phyloP scores from a whole-genome alignment of 768 basidiomycete genomes.

The Tremella mesenterica region DNA sequence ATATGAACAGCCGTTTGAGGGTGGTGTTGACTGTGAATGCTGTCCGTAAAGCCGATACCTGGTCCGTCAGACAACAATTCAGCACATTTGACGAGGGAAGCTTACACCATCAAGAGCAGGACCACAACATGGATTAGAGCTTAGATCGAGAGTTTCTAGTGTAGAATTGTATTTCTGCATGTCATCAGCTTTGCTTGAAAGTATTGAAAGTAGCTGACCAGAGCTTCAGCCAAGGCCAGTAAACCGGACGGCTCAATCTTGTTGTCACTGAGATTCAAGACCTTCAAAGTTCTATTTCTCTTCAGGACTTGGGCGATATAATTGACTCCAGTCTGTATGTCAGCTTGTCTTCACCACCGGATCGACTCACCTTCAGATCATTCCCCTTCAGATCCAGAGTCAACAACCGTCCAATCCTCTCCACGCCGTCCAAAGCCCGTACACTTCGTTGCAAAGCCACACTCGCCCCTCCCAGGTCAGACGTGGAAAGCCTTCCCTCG shows the following conservation, averaged over 20 bases:
- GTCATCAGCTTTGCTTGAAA: background rate
- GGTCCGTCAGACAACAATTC: background rate
- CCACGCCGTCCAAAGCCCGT: constrained; percentile 75
- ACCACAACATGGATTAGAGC: constrained; percentile 86
- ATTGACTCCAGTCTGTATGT: constrained; percentile 58
- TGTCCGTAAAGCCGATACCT: constrained; percentile 63
- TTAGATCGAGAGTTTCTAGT: constrained; percentile 87
- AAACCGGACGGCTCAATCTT: constrained; percentile 77
- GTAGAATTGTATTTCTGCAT: constrained; percentile 77
- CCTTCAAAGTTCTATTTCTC: constrained; percentile 86
- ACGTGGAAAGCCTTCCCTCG: constrained; percentile 19
- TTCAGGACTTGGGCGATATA: constrained; percentile 94
- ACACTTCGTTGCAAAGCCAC: constrained; percentile 79
- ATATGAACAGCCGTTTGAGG: constrained; percentile 84
- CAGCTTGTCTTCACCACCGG: background rate
- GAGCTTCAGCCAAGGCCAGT: constrained; percentile 71
- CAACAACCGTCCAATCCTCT: constrained; percentile 71
- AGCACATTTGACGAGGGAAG: constrained; percentile 6
- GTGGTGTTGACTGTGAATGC: constrained; percentile 87
- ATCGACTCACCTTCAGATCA: constrained; percentile 69
- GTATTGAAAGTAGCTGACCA: constrained; percentile 46
- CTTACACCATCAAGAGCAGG: constrained; percentile 82
- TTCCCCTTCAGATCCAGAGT: constrained; percentile 89
- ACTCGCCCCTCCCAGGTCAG: constrained; percentile 37
- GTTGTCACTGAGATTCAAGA: constrained; percentile 89